Percentiles rank a stretch among this genome's conserved stretches.
These are phyloP conservation scores for Tranzscheliella williamsii DNA, from an alignment of 1,284 basidiomycete species.

Conservation along the genomic window DNA sequence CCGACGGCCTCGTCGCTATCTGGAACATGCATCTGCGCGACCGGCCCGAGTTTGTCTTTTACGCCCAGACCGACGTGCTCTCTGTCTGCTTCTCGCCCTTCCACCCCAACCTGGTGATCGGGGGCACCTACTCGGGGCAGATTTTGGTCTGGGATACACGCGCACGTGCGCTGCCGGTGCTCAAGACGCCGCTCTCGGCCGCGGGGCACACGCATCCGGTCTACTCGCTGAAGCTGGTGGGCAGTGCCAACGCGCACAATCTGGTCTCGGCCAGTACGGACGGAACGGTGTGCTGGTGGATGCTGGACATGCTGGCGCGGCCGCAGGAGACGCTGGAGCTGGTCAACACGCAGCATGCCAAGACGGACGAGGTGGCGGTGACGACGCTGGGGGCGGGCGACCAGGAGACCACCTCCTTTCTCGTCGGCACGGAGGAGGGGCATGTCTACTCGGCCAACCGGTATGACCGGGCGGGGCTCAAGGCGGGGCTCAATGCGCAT, in stretches of 20 bases:
- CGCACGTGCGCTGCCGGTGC: constrained; percentile 81
- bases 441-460: constrained; percentile 92
- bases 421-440: constrained; percentile 96
- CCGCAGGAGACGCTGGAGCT: constrained; percentile 65
- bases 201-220: constrained; percentile 97
- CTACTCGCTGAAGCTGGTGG: constrained; percentile 94
- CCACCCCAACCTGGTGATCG: constrained; percentile 94
- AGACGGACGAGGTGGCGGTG: constrained; percentile 84
- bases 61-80: constrained; percentile 94
- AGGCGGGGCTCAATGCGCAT: constrained; percentile 87
- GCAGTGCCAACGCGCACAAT: constrained; percentile 96
- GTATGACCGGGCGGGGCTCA: constrained; percentile 92
- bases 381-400: constrained; percentile 89
- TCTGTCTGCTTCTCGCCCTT: constrained; percentile 96
- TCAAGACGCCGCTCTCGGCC: constrained; percentile 87
- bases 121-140: constrained; percentile 97
- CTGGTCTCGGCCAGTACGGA: constrained; percentile 94
- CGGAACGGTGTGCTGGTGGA: constrained; percentile 94
- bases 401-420: constrained; percentile 92
- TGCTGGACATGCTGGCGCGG: constrained; percentile 95
- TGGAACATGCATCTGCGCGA: constrained; percentile 96
- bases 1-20: constrained; percentile 92
- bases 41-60: constrained; percentile 95
- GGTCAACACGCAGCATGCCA: constrained; percentile 35
- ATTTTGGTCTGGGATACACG: constrained; percentile 99